These are phyloP conservation scores for Aegilops bicornis DNA, from an alignment of 176 grass and related monocot genomes.

Conservation along the genomic window DNA sequence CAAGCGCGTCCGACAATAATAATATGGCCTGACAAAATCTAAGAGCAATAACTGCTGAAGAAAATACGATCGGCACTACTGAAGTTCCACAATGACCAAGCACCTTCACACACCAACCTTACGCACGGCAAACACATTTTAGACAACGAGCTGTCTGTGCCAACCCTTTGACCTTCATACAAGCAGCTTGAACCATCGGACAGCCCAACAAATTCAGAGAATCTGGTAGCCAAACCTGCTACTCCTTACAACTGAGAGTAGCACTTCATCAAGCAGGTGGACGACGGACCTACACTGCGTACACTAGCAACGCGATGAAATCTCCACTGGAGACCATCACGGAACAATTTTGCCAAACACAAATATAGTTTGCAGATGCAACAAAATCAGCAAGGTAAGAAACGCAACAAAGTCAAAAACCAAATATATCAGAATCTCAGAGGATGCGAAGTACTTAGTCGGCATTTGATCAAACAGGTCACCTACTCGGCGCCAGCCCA, in stretches of 20 bases:
- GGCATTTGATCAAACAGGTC: conserved; percentile 27
- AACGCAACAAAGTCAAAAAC: not conserved
- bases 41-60: conserved; percentile 28
- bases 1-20: not conserved
- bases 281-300: not conserved
- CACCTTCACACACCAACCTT: conserved; percentile 31
- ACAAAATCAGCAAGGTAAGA: not conserved
- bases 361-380: not conserved
- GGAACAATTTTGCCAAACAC: not conserved
- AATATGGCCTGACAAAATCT: not conserved
- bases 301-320: too few species aligned
- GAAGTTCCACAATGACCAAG: conserved; percentile 36
- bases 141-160: not conserved
- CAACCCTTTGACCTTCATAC: conserved; percentile 15
- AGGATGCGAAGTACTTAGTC: not conserved
- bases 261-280: conserved; percentile 39
- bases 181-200: conserved; percentile 32
- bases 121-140: not conserved
- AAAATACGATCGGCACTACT: not conserved
- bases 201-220: conserved; percentile 23
- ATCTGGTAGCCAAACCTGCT: conserved; percentile 11
- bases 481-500: conserved; percentile 43
- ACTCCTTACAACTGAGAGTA: not conserved
- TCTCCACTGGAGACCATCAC: not conserved
- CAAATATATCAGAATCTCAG: not conserved